Evolutionary conservation across 352 stramenopile genomes (phyloP), one percentile per base, ranked within the genome.

Genomic region (Pythium graminicola): DNA sequence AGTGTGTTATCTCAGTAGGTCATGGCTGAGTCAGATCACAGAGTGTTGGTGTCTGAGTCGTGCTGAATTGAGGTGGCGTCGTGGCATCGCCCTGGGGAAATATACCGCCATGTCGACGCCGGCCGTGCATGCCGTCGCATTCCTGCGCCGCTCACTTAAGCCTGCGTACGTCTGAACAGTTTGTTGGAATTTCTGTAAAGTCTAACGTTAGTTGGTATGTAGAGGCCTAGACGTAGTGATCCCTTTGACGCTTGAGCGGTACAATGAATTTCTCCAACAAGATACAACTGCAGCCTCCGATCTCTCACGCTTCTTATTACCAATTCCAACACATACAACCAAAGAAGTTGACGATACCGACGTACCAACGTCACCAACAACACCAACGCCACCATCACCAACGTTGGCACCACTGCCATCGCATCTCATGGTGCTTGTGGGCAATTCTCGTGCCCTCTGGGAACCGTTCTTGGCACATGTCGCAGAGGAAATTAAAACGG

Each of bases 201-300:
- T 22, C 45, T 41, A 19, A 51, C 31, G 27, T 16, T 23, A 14
- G 31, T 41, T 52, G 9, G 9, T 42, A 20, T 29, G 16, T 40
- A 89, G 78, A 16, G 78, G 78, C 3, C 51, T 89, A 14, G 78
- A 89, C 44, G 64, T 89, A 16, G 49, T 89, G 33, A 81, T 85
- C 50, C 78, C 78, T 33, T 54, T 85, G 33, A 80, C 65, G 10
- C 60, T 84, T 23, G 78, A 83, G 60, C 64, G 57, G 48, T 89
- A 89, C 70, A 89, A 89, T 46, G 57, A 54, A 11, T 74, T 70
- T 42, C 58, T 86, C 3, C 51, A 20, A 6, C 31, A 60, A 13
- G 40, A 65, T 16, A 24, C 54, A n/a, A 57, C 51, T 8, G 55
- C 64, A 22, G 65, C 65, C n/a, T 61, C 60, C 13, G 64, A 77